Base-by-base conservation (phyloP, 768 basidiomycete genomes). In the Trametes gibbosa region DNA sequence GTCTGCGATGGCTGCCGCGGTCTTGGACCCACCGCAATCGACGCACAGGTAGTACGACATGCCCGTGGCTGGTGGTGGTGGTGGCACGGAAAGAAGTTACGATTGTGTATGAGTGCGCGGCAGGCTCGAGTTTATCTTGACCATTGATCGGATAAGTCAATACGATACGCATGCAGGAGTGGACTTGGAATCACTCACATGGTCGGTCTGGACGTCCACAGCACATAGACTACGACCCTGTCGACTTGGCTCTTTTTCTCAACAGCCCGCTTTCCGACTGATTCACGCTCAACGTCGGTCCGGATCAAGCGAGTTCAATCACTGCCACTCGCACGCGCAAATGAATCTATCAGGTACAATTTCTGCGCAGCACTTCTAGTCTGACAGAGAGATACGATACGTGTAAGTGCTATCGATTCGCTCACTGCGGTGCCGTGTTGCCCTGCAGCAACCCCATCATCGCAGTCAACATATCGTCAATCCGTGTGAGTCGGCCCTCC, bases 21-120 rank as follows among this genome's bases (percentile, higher is more conserved):
- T 94, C 76, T 95, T 96, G 43, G 90, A 90, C 21, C 91, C 93
- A 29, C 93, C 93, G 61, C 92, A 93, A 73, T 94, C 92, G 62
- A 90, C 86, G 67, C 87, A 92, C 63, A 94, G 85, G 68, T 83
- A 89, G 65, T 90, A 67, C 25, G 70, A 66, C 70, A 71, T 71
- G 39, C n/a, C 49, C 37, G 52, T 41, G 23, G 29, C 10, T 10
- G 5, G 29, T 32, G 10, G 10, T 32, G 29, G 10, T 32, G 29
- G 29, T 5, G 29, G 29, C 29, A 32, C 29, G 29, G 29, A 32
- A 10, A 32, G 5, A 32, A 32, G 29, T 10, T 32, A 32, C 29
- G 29, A 32, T 32, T n/a, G 29, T 32, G 29, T 32, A 32, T 10
- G 29, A 4, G 29, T 12, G 53, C 16, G 43, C 21, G 21, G 24